phyloP scores from a whole-genome alignment of 805 yeast species.

The Pichia gijzeniarum region DNA sequence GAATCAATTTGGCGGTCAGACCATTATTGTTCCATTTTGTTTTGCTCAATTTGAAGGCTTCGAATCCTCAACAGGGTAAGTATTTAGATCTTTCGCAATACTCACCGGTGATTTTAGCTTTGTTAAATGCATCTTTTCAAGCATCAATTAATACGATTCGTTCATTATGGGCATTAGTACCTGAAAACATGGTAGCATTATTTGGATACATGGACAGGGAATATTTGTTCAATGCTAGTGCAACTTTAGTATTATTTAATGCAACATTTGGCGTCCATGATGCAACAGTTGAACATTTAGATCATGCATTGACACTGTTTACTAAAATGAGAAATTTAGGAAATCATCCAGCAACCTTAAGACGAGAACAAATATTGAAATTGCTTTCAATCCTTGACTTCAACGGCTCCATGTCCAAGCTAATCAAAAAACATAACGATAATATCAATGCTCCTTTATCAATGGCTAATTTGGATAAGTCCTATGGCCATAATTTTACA shows the following conservation, averaged over 20 bases:
- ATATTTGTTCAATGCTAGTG: constrained; percentile 69
- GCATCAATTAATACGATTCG: constrained; percentile 73
- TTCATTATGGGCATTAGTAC: constrained; percentile 66
- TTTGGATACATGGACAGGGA: constrained; percentile 88
- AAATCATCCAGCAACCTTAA: constrained; percentile 70
- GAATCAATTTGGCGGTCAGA: constrained; percentile 70
- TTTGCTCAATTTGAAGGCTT: constrained; percentile 48
- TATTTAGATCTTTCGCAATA: constrained; percentile 57
- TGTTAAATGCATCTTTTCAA: constrained; percentile 71
- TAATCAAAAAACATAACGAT: constrained; percentile 54
- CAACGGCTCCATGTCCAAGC: constrained; percentile 53
- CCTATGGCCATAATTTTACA: constrained; percentile 9
- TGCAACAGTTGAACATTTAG: constrained; percentile 63
- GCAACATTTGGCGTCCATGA: constrained; percentile 80
- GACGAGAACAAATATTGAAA: constrained; percentile 65
- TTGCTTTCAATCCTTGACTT: constrained; percentile 61
- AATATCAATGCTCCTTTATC: constrained; percentile 28
- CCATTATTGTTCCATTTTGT: constrained; percentile 75
- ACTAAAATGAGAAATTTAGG: constrained; percentile 73
- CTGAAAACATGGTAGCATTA: constrained; percentile 75
- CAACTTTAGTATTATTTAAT: constrained; percentile 65
- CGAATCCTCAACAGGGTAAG: constrained; percentile 33
- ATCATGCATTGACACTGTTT: constrained; percentile 63
- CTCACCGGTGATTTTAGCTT: constrained; percentile 59
- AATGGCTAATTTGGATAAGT: constrained; percentile 16